Conservation (phyloP, 1,284 basidiomycete species). For the Xerocomus amazonicus region DNA sequence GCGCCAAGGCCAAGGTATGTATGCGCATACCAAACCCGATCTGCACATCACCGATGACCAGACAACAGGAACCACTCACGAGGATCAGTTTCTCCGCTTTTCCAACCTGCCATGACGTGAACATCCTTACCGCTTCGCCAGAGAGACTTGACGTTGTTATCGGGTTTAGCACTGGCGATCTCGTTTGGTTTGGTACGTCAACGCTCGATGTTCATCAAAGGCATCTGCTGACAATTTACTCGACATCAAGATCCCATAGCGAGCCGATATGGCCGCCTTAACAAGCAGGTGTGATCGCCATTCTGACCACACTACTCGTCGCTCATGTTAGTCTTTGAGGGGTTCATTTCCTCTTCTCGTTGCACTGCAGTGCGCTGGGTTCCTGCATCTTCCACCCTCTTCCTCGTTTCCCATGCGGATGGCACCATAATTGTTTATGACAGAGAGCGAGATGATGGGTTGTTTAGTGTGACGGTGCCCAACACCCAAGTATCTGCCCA, state of each 20-base stretch:
- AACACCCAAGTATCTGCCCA: conserved; percentile 18
- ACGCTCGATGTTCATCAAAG: not conserved
- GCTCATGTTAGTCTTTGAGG: conserved; percentile 12
- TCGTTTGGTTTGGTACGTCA: conserved; percentile 82
- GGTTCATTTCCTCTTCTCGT: conserved; percentile 24
- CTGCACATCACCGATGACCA: not conserved
- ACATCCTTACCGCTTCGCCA: conserved; percentile 69
- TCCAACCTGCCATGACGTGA: conserved; percentile 90
- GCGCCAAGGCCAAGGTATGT: conserved; percentile 72
- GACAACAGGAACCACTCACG: conserved; percentile 74
- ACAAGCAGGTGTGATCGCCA: conserved; percentile 67
- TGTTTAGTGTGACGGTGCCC: conserved; percentile 61
- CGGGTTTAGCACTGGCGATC: conserved; percentile 89
- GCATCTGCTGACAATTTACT: conserved; percentile 1
- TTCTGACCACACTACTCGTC: conserved; percentile 17
- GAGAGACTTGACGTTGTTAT: conserved; percentile 88
- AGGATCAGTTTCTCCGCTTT: conserved; percentile 82
- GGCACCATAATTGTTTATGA: conserved; percentile 87
- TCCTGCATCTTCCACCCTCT: conserved; percentile 78
- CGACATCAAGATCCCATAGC: conserved; percentile 67
- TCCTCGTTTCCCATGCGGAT: conserved; percentile 89
- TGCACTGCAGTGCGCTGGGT: conserved; percentile 81
- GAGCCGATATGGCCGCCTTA: conserved; percentile 84
- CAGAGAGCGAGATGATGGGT: conserved; percentile 83
- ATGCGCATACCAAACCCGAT: conserved; percentile 3